Percentiles rank a stretch among this genome's conserved stretches.
Conservation (phyloP, 2,329 filamentous ascomycete species). For the Aureobasidium lini region DNA sequence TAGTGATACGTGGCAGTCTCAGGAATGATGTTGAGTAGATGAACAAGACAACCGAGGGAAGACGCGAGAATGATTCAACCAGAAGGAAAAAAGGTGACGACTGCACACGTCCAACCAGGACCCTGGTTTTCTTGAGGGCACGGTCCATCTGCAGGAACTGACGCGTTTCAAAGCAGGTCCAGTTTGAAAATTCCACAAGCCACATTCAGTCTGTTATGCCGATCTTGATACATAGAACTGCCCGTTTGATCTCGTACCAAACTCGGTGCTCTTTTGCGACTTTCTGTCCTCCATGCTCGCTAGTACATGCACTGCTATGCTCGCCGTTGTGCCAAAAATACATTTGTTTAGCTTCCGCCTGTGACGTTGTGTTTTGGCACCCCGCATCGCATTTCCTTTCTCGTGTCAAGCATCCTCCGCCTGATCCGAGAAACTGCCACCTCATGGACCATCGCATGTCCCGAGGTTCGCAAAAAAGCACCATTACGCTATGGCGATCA, state of each 20-base stretch:
- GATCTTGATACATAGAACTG: background rate
- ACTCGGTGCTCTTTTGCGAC: background rate
- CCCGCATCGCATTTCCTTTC: slow-evolving; percentile 1
- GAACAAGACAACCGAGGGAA: background rate
- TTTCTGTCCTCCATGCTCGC: background rate
- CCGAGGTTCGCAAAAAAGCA: background rate
- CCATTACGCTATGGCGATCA: background rate
- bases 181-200: background rate
- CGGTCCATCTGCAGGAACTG: background rate
- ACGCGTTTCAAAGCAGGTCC: background rate
- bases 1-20: background rate
- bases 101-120: background rate
- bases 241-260: background rate
- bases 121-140: background rate
- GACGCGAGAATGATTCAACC: background rate
- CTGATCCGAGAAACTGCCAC: background rate
- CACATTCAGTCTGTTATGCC: background rate
- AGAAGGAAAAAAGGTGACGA: slow-evolving; percentile 5
- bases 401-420: background rate
- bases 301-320: background rate
- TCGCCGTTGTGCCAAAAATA: slow-evolving; percentile 1
- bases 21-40: background rate
- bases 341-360: background rate
- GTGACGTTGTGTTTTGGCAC: background rate
- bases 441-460: background rate